Evolutionary conservation across 768 basidiomycete species (phyloP).

Genomic region (Boletellus emodensis): DNA sequence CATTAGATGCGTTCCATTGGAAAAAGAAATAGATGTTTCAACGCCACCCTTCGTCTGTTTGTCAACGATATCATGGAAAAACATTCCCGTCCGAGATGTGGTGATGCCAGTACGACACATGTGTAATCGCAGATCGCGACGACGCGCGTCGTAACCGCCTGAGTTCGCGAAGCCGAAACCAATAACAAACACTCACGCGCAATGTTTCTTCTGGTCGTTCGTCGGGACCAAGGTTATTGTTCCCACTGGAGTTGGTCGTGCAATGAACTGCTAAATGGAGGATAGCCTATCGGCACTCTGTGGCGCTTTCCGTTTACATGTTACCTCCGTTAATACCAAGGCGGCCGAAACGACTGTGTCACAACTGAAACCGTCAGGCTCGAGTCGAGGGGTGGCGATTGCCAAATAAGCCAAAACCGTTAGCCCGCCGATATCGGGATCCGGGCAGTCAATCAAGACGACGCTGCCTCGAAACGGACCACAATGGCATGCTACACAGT

Average conservation of each 20-base stretch:
- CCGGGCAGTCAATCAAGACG: neutral
- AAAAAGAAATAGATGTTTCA: neutral
- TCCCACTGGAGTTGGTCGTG: neutral
- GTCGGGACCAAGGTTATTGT: neutral
- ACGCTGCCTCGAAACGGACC: neutral
- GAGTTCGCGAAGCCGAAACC: neutral
- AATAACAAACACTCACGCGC: neutral
- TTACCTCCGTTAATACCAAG: neutral
- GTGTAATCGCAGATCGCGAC: neutral
- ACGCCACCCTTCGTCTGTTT: neutral
- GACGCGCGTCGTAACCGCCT: neutral
- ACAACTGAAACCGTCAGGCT: neutral
- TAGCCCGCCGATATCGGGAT: too few relatives aligned
- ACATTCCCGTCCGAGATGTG: neutral
- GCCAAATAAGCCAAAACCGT: neutral
- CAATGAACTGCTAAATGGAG: neutral
- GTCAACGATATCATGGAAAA: constrained; percentile 3
- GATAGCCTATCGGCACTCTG: neutral
- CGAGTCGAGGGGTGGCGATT: neutral
- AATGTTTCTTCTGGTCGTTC: neutral
- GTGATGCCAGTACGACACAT: neutral
- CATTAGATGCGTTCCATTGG: neutral
- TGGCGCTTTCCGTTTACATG: neutral
- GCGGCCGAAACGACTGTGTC: neutral
- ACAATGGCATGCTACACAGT: neutral